A percentile compares a stretch with the other conserved stretches of the same genome.
These are phyloP conservation scores for Paracoccidioides brasiliensis DNA, from an alignment of 2,329 filamentous ascomycete species.

Conservation along the genomic window DNA sequence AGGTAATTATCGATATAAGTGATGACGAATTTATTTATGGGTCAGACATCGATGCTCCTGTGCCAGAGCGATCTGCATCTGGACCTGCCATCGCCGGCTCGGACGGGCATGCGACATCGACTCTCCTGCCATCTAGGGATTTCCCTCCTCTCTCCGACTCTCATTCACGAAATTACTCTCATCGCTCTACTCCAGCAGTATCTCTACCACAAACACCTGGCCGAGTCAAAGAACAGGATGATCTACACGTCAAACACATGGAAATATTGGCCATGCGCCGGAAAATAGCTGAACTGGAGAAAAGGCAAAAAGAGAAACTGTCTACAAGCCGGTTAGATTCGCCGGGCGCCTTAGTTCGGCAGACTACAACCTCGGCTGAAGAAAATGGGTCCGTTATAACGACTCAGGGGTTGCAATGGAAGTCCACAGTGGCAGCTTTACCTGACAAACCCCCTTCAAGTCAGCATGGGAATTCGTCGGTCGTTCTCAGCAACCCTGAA, in stretches of 20 bases:
- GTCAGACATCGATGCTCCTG: conserved; percentile 4
- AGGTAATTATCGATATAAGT: conserved; percentile 73
- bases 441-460: not conserved
- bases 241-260: conserved; percentile 33
- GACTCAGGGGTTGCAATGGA: not conserved
- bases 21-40: conserved; percentile 45
- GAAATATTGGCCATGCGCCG: conserved; percentile 36
- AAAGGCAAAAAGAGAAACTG: conserved; percentile 26
- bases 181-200: conserved; percentile 28
- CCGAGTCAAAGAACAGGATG: conserved; percentile 27
- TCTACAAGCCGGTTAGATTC: conserved; percentile 26
- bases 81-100: conserved; percentile 12
- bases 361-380: conserved; percentile 13
- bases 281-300: conserved; percentile 38
- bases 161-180: conserved; percentile 31
- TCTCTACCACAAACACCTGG: conserved; percentile 26
- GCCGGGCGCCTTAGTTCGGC: conserved; percentile 16
- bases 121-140: conserved; percentile 28
- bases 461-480: not conserved
- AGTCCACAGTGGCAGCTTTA: not conserved
- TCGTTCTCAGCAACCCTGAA: not conserved
- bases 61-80: conserved; percentile 15
- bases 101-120: conserved; percentile 15
- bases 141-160: conserved; percentile 37
- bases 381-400: not conserved